phyloP scores from a whole-genome alignment of 805 yeast genomes.

The Candida pini region DNA sequence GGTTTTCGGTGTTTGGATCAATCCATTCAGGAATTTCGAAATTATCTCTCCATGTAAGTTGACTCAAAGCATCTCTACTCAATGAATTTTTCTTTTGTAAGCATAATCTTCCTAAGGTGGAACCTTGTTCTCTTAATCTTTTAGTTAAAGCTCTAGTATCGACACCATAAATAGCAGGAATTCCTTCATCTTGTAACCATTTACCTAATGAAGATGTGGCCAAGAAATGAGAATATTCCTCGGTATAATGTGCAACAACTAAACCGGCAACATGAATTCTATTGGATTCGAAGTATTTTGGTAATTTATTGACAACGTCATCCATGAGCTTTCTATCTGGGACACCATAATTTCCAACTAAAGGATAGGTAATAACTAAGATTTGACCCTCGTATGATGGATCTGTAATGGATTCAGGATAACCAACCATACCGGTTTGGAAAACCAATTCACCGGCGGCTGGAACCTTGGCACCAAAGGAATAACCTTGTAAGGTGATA shows the following conservation, averaged over 20 bases:
- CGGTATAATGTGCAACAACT: slow-evolving; percentile 95
- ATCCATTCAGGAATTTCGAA: slow-evolving; percentile 82
- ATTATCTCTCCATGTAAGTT: slow-evolving; percentile 48
- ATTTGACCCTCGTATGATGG: slow-evolving; percentile 98
- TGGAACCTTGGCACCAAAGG: slow-evolving; percentile 88
- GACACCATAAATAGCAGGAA: slow-evolving; percentile 97
- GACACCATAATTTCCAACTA: slow-evolving; percentile 98
- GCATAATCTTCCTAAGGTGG: slow-evolving; percentile 85
- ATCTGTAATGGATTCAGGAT: slow-evolving; percentile 96
- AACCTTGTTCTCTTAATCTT: slow-evolving; percentile 86
- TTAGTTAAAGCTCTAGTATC: slow-evolving; percentile 96
- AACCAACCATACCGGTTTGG: slow-evolving; percentile 99
- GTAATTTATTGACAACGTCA: slow-evolving; percentile 68
- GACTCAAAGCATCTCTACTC: slow-evolving; percentile 29
- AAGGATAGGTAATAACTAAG: slow-evolving; percentile 90
- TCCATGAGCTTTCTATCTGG: slow-evolving; percentile 80
- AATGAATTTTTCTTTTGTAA: slow-evolving; percentile 41
- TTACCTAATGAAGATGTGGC: slow-evolving; percentile 89
- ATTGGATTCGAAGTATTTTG: slow-evolving; percentile 89
- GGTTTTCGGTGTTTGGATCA: slow-evolving; percentile 87
- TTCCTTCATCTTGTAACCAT: slow-evolving; percentile 87
- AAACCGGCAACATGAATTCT: slow-evolving; percentile 95
- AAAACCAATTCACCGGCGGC: slow-evolving; percentile 97
- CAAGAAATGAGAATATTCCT: slow-evolving; percentile 88
- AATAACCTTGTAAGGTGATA: slow-evolving; percentile 82